phyloP scores from a whole-genome alignment of 805 yeast genomes.

The Starmerella ratchasimensis region DNA sequence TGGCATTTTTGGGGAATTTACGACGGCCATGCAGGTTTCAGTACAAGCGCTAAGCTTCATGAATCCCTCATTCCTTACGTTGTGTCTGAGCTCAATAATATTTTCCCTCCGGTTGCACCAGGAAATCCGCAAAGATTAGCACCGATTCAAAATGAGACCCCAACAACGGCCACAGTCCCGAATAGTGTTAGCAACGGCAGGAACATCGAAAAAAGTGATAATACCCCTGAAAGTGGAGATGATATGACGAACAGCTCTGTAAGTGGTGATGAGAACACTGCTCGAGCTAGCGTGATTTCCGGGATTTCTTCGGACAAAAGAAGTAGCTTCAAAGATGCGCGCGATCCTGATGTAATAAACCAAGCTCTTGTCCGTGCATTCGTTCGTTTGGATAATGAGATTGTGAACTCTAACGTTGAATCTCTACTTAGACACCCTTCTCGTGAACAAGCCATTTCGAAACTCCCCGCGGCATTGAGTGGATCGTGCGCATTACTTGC shows the following conservation, averaged over 20 bases:
- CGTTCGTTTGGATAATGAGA: conserved; percentile 68
- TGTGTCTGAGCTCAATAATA: conserved; percentile 58
- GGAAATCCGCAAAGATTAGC: conserved; percentile 33
- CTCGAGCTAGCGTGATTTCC: too few species aligned
- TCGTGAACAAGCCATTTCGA: conserved; percentile 49
- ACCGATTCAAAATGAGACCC: too few species aligned
- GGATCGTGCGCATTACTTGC: conserved; percentile 90
- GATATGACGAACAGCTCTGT: too few species aligned
- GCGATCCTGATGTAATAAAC: conserved; percentile 48
- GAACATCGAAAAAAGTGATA: too few species aligned
- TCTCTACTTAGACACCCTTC: conserved; percentile 54
- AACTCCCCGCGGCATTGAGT: conserved; percentile 81
- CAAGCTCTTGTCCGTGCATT: conserved; percentile 72
- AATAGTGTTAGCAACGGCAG: too few species aligned
- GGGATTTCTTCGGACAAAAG: too few species aligned
- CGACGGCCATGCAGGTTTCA: conserved; percentile 97
- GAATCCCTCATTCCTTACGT: conserved; percentile 66
- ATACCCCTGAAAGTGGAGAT: too few species aligned
- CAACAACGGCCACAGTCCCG: too few species aligned
- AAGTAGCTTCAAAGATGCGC: too few species aligned
- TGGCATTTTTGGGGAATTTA: conserved; percentile 93
- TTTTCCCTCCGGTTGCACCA: conserved; percentile 38
- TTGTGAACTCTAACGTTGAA: conserved; percentile 62
- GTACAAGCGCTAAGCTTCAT: conserved; percentile 73
- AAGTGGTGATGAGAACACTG: too few species aligned